Percentiles rank a stretch among this genome's conserved stretches.
These are phyloP conservation scores for Nannochloropsis oceanica DNA, from an alignment of 108 stramenopile genomes.

Conservation along the genomic window DNA sequence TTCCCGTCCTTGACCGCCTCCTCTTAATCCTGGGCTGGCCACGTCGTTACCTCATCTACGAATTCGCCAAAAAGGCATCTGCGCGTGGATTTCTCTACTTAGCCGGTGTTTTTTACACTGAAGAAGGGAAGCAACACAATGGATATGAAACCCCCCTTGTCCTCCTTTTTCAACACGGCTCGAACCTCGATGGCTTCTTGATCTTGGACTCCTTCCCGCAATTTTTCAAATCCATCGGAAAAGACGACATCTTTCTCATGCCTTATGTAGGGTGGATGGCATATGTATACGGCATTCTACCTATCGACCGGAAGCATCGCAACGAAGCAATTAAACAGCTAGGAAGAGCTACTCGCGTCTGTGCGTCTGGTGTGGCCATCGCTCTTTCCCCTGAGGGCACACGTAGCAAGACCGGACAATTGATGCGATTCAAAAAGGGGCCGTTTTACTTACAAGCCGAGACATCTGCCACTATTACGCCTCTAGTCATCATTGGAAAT, in stretches of 20 bases:
- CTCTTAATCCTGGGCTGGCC: not conserved
- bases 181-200: not conserved
- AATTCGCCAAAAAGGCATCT: not conserved
- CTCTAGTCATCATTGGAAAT: not conserved
- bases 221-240: not conserved
- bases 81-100: not conserved
- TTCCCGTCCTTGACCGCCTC: not conserved
- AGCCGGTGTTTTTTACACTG: not conserved
- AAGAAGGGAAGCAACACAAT: not conserved
- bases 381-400: not conserved
- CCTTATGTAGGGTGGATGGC: not conserved
- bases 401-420: not conserved
- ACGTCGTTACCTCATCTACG: not conserved
- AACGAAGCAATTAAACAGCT: not conserved
- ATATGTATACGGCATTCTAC: not conserved
- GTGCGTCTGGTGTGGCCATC: not conserved
- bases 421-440: not conserved
- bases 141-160: not conserved
- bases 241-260: not conserved
- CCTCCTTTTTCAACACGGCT: not conserved
- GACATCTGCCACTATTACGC: not conserved
- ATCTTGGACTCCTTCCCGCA: not conserved
- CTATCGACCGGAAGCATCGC: not conserved
- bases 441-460: not conserved
- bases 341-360: not conserved